Evolutionary conservation across 2,329 filamentous ascomycete species (phyloP).

Genomic region (Aspergillus terreus): DNA sequence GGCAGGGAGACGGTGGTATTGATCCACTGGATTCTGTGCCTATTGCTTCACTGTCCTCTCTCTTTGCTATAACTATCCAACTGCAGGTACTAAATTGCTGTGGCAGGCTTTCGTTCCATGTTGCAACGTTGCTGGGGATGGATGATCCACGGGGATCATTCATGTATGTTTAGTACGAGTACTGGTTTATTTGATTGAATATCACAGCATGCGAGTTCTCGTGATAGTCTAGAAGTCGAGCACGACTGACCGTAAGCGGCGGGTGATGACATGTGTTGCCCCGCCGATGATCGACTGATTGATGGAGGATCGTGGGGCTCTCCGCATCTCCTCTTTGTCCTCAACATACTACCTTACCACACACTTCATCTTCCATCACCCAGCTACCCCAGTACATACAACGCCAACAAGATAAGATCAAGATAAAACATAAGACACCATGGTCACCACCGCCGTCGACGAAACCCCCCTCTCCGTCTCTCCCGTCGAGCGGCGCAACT

Average conservation of each 20-base stretch:
- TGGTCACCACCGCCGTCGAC: constrained; percentile 43
- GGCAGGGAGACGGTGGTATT: neutral
- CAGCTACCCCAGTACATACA: neutral
- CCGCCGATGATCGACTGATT: neutral
- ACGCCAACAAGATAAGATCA: neutral
- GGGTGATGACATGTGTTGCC: neutral
- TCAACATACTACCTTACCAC: no score
- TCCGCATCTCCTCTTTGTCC: neutral
- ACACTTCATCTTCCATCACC: no score
- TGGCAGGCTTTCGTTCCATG: no score
- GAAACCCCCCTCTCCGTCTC: constrained; percentile 53
- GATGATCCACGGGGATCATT: neutral
- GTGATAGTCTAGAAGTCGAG: neutral
- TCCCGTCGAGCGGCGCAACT: constrained; percentile 58
- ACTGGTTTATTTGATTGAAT: no score
- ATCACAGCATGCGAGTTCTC: no score
- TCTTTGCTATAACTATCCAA: no score
- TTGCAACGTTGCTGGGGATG: no score
- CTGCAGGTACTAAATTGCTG: no score
- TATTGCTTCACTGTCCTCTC: neutral
- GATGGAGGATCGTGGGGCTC: neutral
- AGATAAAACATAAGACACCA: neutral
- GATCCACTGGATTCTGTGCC: neutral
- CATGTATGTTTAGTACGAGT: neutral
- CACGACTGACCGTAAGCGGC: neutral